Percentiles rank a stretch among this genome's conserved stretches.
These are phyloP conservation scores for Singerocomus inundabilis DNA, from an alignment of 1,284 basidiomycete species.

Conservation along the genomic window DNA sequence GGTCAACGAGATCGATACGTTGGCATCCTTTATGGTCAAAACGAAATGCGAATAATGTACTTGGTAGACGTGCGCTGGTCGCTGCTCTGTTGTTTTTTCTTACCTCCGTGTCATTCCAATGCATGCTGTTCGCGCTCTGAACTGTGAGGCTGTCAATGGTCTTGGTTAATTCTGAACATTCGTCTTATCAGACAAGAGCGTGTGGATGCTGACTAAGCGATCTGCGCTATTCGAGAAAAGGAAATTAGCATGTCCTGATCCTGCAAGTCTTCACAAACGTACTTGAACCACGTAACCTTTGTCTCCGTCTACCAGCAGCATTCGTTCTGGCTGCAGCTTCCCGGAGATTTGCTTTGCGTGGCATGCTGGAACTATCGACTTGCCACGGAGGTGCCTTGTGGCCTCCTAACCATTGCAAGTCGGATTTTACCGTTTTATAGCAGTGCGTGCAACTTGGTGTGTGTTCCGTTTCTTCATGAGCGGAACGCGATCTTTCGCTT, in stretches of 20 bases:
- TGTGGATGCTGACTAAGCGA: conserved; percentile 27
- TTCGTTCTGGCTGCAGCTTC: background rate
- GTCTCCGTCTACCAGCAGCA: background rate
- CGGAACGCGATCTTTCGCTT: conserved; percentile 1
- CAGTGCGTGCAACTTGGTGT: background rate
- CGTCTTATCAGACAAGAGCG: too few relatives aligned
- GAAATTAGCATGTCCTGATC: too few relatives aligned
- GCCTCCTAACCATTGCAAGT: background rate
- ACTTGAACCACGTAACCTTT: background rate
- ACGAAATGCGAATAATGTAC: conserved; percentile 46
- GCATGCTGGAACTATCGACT: background rate
- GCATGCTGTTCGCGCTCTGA: conserved; percentile 11
- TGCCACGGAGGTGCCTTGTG: background rate
- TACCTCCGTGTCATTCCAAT: conserved; percentile 9
- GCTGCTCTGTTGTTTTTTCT: conserved; percentile 16
- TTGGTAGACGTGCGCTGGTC: conserved; percentile 22
- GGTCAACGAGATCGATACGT: conserved; percentile 72
- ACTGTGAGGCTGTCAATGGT: too few relatives aligned
- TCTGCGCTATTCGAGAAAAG: conserved; percentile 3
- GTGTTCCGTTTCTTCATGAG: conserved; percentile 7
- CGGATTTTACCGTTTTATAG: background rate
- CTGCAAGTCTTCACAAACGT: too few relatives aligned
- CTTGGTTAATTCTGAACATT: too few relatives aligned
- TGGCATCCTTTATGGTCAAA: conserved; percentile 77
- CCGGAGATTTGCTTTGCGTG: background rate